Conservation (phyloP, 306 rosid genomes). For the Alnus rubra region DNA sequence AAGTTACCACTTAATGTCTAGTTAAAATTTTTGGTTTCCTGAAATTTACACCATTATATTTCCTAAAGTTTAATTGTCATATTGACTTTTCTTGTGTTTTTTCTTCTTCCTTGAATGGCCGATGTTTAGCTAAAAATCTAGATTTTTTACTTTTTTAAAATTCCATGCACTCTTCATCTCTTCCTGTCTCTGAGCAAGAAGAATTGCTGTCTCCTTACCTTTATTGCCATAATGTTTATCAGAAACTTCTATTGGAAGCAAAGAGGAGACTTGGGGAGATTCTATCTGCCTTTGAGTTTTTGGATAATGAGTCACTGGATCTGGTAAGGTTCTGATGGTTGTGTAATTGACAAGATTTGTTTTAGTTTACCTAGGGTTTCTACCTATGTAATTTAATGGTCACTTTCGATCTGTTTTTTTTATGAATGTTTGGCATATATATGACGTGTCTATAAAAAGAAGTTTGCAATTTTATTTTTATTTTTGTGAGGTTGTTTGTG, state of each 20-base stretch:
- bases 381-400: constrained; percentile 10
- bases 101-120: constrained; percentile 1
- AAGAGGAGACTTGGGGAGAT: constrained; percentile 91
- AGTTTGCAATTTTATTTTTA: not conserved
- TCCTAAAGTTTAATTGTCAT: constrained; percentile 17
- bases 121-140: constrained; percentile 12
- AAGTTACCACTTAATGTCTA: constrained; percentile 12
- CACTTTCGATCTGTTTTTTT: not conserved
- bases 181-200: constrained; percentile 10
- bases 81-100: constrained; percentile 2
- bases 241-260: constrained; percentile 89
- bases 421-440: not conserved
- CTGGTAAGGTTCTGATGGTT: constrained; percentile 52
- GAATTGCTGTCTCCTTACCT: constrained; percentile 30
- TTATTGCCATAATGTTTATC: constrained; percentile 36
- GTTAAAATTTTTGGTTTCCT: not conserved
- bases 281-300: constrained; percentile 94
- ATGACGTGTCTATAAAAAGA: not conserved
- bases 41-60: constrained; percentile 15
- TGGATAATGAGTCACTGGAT: constrained; percentile 70
- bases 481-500: not conserved
- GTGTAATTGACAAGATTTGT: not conserved
- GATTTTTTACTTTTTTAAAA: constrained; percentile 15
- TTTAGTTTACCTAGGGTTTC: not conserved
- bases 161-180: constrained; percentile 11